Percentiles rank a stretch among this genome's conserved stretches.
Conservation (phyloP, 352 stramenopile species). For the Phytophthora ohioensis region DNA sequence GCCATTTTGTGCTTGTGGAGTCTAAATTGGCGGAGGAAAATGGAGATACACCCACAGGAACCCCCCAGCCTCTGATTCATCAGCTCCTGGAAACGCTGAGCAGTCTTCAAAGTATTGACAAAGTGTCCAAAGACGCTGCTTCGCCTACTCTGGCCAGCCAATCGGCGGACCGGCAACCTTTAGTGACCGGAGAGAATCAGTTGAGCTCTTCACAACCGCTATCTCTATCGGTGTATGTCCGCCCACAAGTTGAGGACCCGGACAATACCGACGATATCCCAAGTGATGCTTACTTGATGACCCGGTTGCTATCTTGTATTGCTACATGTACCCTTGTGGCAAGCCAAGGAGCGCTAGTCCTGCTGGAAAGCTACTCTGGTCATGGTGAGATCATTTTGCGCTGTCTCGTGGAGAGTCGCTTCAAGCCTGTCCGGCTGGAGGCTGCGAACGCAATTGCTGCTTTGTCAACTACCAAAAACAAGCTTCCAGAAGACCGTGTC, state of each 20-base stretch:
- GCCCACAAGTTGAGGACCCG: constrained; percentile 50
- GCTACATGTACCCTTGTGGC: constrained; percentile 46
- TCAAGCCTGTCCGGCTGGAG: constrained; percentile 59
- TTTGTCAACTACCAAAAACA: constrained; percentile 57
- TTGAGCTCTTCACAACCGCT: constrained; percentile 26
- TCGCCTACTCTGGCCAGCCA: background rate
- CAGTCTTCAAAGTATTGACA: constrained; percentile 40
- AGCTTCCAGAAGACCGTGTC: constrained; percentile 51
- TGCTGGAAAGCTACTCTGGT: constrained; percentile 50
- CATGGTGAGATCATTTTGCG: constrained; percentile 54
- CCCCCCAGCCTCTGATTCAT: constrained; percentile 47
- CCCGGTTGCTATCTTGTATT: constrained; percentile 60
- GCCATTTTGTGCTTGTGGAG: constrained; percentile 74
- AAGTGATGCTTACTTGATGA: constrained; percentile 67
- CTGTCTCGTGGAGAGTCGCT: constrained; percentile 56
- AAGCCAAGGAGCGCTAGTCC: constrained; percentile 36
- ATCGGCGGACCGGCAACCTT: constrained; percentile 7
- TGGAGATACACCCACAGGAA: constrained; percentile 27
- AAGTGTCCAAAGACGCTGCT: constrained; percentile 16
- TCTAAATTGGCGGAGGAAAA: constrained; percentile 44
- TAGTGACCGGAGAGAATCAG: constrained; percentile 11
- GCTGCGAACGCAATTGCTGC: constrained; percentile 54
- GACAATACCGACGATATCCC: constrained; percentile 62
- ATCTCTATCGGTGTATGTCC: constrained; percentile 44
- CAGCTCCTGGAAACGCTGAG: constrained; percentile 55